Evolutionary conservation across 2,329 filamentous ascomycete species (phyloP).

Genomic region (Monilinia fructicola): DNA sequence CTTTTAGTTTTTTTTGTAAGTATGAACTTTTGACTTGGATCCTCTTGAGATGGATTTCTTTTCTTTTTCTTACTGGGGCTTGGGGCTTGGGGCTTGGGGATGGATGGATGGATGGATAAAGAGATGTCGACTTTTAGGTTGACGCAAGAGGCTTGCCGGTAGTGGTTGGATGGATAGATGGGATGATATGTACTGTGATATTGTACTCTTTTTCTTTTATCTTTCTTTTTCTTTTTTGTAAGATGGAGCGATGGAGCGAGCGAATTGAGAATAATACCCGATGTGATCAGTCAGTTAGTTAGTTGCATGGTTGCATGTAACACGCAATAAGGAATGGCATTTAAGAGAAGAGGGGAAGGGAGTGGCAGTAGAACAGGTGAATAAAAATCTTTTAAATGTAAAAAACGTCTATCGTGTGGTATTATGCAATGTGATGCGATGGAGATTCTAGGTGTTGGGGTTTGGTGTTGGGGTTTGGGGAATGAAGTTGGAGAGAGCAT

Average conservation of each 20-base stretch:
- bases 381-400: constrained; percentile 1
- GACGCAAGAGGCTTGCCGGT: neutral
- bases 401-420: neutral
- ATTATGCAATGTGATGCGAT: neutral
- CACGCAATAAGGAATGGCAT: constrained; percentile 6
- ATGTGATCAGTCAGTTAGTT: constrained; percentile 13
- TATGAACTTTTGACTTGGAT: neutral
- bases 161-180: neutral
- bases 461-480: no score
- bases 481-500: no score
- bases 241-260: constrained; percentile 15
- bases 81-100: constrained; percentile 12
- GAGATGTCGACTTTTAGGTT: neutral
- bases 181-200: constrained; percentile 13
- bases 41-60: neutral
- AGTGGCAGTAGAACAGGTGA: neutral
- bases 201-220: neutral
- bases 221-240: constrained; percentile 5
- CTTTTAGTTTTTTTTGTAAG: constrained; percentile 8
- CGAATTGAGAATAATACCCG: constrained; percentile 18
- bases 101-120: neutral
- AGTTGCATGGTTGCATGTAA: constrained; percentile 4
- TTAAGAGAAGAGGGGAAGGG: neutral
- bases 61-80: constrained; percentile 1
- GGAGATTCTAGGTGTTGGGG: no score